A percentile compares a stretch with the other conserved stretches of the same genome.
phyloP scores from a whole-genome alignment of 2,329 filamentous ascomycete species.

The Macrophomina phaseolina region DNA sequence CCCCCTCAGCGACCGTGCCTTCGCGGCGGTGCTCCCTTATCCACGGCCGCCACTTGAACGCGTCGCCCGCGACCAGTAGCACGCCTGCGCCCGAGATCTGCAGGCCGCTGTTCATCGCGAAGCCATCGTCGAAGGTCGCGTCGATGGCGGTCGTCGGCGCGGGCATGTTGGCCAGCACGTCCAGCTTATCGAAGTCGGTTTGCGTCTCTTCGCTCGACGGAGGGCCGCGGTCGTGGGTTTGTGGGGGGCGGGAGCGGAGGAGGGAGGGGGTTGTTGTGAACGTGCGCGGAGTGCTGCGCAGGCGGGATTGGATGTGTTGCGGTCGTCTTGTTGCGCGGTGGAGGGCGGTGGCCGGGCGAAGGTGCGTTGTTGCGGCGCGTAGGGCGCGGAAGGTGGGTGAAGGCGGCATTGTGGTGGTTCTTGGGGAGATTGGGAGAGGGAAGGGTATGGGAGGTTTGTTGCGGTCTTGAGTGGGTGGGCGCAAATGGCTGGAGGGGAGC shows the following conservation, averaged over 20 bases:
- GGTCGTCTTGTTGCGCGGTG: neutral
- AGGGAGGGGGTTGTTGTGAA: neutral
- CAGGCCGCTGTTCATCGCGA: constrained; percentile 82
- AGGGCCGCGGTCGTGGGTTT: constrained; percentile 64
- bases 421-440: neutral
- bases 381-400: neutral
- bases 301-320: neutral
- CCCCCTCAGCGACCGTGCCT: constrained; percentile 46
- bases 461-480: neutral
- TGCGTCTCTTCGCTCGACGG: constrained; percentile 66
- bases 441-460: neutral
- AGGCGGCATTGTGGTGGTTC: constrained; percentile 2
- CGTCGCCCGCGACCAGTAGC: constrained; percentile 83
- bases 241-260: constrained; percentile 42
- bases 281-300: neutral
- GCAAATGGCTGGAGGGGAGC: neutral
- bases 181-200: constrained; percentile 75
- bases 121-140: constrained; percentile 80
- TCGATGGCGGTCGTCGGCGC: constrained; percentile 83
- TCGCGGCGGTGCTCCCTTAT: constrained; percentile 47
- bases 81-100: constrained; percentile 73
- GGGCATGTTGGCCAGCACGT: constrained; percentile 78
- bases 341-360: neutral
- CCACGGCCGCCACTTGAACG: constrained; percentile 90
- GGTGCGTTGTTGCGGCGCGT: neutral